phyloP scores from a whole-genome alignment of 1,139 yeast genomes.

The Kodamaea sp. region DNA sequence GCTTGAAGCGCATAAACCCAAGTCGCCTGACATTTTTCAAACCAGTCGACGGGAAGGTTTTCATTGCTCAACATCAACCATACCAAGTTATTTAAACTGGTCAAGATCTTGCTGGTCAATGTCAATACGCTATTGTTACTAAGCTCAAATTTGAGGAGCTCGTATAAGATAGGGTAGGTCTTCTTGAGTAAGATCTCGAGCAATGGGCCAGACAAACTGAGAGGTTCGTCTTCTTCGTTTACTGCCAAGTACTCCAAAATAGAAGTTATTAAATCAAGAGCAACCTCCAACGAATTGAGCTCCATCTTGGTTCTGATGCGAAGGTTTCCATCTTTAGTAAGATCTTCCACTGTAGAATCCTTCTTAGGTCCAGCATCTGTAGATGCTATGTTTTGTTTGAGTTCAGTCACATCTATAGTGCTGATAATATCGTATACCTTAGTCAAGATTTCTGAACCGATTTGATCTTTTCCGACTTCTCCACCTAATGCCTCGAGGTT shows the following conservation, averaged over 20 bases:
- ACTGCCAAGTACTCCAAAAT: conserved; percentile 59
- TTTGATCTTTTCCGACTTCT: conserved; percentile 22
- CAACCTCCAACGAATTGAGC: conserved; percentile 64
- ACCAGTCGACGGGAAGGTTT: conserved; percentile 41
- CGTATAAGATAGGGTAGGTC: conserved; percentile 42
- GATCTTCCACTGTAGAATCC: conserved; percentile 12
- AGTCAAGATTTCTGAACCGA: conserved; percentile 24
- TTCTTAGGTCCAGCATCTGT: conserved; percentile 6
- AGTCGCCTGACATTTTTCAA: conserved; percentile 26
- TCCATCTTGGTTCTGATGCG: conserved; percentile 51
- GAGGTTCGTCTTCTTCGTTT: conserved; percentile 23
- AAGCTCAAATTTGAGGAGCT: conserved; percentile 36
- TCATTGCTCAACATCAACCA: conserved; percentile 50
- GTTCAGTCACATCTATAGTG: conserved; percentile 43
- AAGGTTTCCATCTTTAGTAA: conserved; percentile 14
- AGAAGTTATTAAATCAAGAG: conserved; percentile 75
- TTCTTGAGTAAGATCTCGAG: conserved; percentile 29
- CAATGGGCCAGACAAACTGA: conserved; percentile 23
- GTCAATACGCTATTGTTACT: conserved; percentile 27
- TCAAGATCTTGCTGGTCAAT: conserved; percentile 55
- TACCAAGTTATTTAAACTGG: conserved; percentile 68
- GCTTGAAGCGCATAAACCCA: conserved; percentile 38
- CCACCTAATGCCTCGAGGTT: conserved; percentile 44
- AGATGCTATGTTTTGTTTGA: conserved; percentile 32
- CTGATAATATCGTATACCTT: conserved; percentile 31